phyloP scores from a whole-genome alignment of 495 filamentous ascomycete genomes.

The Penicillium coprophilum region DNA sequence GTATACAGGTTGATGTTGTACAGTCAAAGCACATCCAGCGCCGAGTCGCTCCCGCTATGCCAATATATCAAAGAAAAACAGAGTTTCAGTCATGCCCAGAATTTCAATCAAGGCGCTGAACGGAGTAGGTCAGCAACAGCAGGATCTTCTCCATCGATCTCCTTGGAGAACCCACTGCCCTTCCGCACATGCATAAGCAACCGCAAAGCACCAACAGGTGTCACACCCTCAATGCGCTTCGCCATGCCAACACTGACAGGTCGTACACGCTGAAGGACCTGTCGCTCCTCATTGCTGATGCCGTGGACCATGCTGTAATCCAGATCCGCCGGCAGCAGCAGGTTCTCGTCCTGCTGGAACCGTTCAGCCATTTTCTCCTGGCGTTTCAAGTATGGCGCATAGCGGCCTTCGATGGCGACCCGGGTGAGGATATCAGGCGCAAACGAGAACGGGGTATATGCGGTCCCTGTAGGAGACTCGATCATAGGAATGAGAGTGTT shows the following conservation, averaged over 20 bases:
- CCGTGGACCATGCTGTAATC: slow-evolving; percentile 73
- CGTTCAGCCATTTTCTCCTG: slow-evolving; percentile 63
- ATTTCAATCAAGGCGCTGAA: slow-evolving; percentile 16
- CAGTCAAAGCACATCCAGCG: slow-evolving; percentile 8
- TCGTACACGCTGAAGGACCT: slow-evolving; percentile 62
- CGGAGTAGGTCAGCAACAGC: slow-evolving; percentile 17
- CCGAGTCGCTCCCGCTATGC: slow-evolving; percentile 15
- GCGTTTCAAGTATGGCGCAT: slow-evolving; percentile 77
- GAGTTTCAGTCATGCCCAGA: background rate
- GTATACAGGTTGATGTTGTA: slow-evolving; percentile 8
- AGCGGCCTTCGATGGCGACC: slow-evolving; percentile 75
- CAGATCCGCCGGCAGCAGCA: slow-evolving; percentile 71
- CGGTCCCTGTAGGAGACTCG: slow-evolving; percentile 38
- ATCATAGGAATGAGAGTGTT: slow-evolving; percentile 53
- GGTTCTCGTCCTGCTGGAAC: slow-evolving; percentile 72
- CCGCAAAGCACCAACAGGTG: slow-evolving; percentile 48
- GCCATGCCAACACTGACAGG: slow-evolving; percentile 90
- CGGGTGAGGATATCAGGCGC: slow-evolving; percentile 58
- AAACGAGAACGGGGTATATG: slow-evolving; percentile 49
- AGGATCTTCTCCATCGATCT: slow-evolving; percentile 16
- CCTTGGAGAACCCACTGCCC: slow-evolving; percentile 21
- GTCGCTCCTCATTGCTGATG: slow-evolving; percentile 74
- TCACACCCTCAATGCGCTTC: slow-evolving; percentile 77
- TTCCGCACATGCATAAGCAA: slow-evolving; percentile 46
- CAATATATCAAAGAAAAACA: slow-evolving; percentile 6